Base-by-base conservation (phyloP, 441 rosid genomes). In the Omphalea diandra region DNA sequence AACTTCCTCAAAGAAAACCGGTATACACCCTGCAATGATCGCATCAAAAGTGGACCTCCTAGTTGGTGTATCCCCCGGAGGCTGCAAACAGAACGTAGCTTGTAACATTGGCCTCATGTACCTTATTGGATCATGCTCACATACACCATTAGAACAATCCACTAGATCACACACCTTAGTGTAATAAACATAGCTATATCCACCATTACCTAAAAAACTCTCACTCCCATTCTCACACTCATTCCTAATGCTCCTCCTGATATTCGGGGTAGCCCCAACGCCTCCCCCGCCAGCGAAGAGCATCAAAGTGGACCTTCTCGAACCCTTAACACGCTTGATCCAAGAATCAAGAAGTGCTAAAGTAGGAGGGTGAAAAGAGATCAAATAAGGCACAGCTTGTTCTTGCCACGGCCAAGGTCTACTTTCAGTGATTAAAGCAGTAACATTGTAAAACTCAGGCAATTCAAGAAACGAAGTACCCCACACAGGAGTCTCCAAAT, bases 221-320 rank as follows among this genome's bases (percentile, higher is more conserved):
- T 27, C 26, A 72, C 70, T 84, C 2, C 24, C 35, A 73, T 69
- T 82, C 11, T 86, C 84, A 29, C 97, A 91, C 64, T 91, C 97
- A n/a, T 75, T 70, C 64, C 98, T 73, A 46, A 91, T 91, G 67
- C 98, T 91, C 63, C 95, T 77, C 63, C 97, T 77, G 54, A 94
- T 87, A 24, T 91, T 94, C 4, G 90, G 94, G 2, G 82, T 31
- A 2, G 87, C 44, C 0, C 81, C 85, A 15, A 86, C 75, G 7
- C 97, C 97, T 24, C 98, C 97, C 0, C 97, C 96, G 1, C 98
- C 97, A 0, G 97, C 96, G 71, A 94, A 94, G 20, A 92, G 83
- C 91, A 87, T 82, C 29, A 90, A 75, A 0, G 83, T 75, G 0
- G 83, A 80, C 67, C 98, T 86, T 46, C 72, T 83, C 0, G 97